Base-by-base conservation (phyloP, 2,329 filamentous ascomycete species). In the Periglandula ipomoeae region DNA sequence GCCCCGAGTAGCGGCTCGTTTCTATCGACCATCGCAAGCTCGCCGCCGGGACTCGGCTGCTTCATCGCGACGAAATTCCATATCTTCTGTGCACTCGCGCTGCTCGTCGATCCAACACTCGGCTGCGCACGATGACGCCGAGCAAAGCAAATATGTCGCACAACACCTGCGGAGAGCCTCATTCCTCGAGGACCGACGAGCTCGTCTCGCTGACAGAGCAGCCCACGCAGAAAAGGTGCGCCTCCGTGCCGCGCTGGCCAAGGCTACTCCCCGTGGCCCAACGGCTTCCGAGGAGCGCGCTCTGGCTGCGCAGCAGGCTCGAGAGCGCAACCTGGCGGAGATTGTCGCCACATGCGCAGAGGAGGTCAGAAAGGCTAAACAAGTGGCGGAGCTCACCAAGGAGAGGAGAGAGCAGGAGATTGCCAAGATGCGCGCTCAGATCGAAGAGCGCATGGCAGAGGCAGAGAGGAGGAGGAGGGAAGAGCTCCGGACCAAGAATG, bases 221-320 rank as follows among this genome's bases (percentile, higher is more conserved):
- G 85, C 85, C 7, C 87, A 93, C 65, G 87, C 85, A 20, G 87
- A 93, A 65, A 88, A 90, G 63, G 87, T 93, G 15, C 82, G 87
- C 46, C 68, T 89, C 52, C 78, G 86, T 32, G 87, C 87, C 39
- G 86, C 86, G 9, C 65, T 86, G 50, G 85, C 81, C 51, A 89
- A 89, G 66, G 81, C 85, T 3, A 75, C 81, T 6, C 78, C 82
- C 2, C 73, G 76, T 19, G 80, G 84, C 55, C 79, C 70, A 27
- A 80, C 78, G 2, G 75, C 81, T 48, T 86, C 82, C 40, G 87
- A 91, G 62, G 86, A 90, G 65, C 76, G 84, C 45, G 85, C 87
- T 3, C 68, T 89, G 50, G 87, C 87, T 5, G 87, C 87, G 5
- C 82, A 89, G 53, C 78, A 88, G 55, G 84, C 87, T 1, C 78